These are phyloP conservation scores for Taphrina communis DNA, from an alignment of 1,139 yeast genomes.

Conservation along the genomic window DNA sequence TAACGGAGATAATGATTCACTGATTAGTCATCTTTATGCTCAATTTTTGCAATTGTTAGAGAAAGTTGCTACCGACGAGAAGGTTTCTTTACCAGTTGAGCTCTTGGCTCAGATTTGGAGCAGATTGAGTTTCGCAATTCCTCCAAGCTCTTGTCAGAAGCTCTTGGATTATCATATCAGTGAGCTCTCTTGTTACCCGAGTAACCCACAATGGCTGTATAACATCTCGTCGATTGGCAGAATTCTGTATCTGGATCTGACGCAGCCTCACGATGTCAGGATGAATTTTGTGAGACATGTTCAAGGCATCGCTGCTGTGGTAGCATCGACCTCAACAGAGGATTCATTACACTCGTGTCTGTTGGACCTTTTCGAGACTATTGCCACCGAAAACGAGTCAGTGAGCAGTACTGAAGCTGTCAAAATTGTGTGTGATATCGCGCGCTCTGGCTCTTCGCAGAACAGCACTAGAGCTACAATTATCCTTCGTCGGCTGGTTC, in stretches of 20 bases:
- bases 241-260: conserved; percentile 56
- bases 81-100: conserved; percentile 57
- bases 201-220: conserved; percentile 62
- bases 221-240: conserved; percentile 58
- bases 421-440: conserved; percentile 46
- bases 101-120: conserved; percentile 58
- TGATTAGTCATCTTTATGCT: neutral
- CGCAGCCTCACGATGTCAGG: conserved; percentile 53
- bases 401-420: conserved; percentile 39
- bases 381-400: conserved; percentile 27
- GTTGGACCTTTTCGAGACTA: conserved; percentile 43
- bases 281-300: conserved; percentile 57
- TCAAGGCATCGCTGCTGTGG: conserved; percentile 55
- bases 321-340: conserved; percentile 47
- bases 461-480: neutral
- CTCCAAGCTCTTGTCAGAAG: conserved; percentile 54
- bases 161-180: conserved; percentile 58
- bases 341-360: conserved; percentile 40
- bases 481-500: conserved; percentile 13
- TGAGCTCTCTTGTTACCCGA: conserved; percentile 59
- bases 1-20: neutral
- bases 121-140: conserved; percentile 53
- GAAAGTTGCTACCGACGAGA: neutral
- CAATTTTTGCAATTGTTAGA: conserved; percentile 15
- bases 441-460: conserved; percentile 49